Evolutionary conservation across 148 eudicot genomes (phyloP).

Genomic region (Cornus kousa): DNA sequence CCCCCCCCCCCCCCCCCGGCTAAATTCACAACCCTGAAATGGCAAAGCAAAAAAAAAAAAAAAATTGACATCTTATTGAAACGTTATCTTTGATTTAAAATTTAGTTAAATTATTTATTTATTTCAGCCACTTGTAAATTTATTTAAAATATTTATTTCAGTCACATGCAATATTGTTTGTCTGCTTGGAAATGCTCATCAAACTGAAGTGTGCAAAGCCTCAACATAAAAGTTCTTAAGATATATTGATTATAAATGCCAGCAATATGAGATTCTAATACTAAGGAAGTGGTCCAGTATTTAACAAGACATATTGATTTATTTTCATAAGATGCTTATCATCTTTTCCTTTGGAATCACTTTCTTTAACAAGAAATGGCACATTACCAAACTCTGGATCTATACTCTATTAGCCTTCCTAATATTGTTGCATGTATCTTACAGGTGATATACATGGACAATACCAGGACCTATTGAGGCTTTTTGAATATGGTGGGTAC

Average conservation of each 20-base stretch:
- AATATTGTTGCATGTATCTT: conserved; percentile 9
- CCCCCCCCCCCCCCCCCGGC: too few relatives aligned
- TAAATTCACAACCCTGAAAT: too few relatives aligned
- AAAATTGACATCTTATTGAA: background rate
- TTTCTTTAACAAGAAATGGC: background rate
- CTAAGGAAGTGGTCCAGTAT: background rate
- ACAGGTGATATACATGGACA: conserved; percentile 95
- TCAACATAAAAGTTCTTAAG: background rate
- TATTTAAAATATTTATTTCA: background rate
- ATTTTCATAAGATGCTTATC: background rate
- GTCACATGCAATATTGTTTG: background rate
- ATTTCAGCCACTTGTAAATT: background rate
- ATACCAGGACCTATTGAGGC: conserved; percentile 76
- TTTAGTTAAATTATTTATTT: background rate
- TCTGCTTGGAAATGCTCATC: background rate
- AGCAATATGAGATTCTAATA: background rate
- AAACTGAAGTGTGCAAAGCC: background rate
- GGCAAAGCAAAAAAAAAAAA: too few relatives aligned
- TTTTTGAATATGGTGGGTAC: conserved; percentile 81
- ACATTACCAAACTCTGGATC: background rate
- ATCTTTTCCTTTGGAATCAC: background rate
- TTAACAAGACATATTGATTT: background rate
- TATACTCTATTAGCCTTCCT: conserved; percentile 10
- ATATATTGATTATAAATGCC: background rate
- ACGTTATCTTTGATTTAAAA: background rate